These are phyloP conservation scores for Mucor mucedo DNA, from an alignment of 371 early-diverging fungal species.

Conservation along the genomic window DNA sequence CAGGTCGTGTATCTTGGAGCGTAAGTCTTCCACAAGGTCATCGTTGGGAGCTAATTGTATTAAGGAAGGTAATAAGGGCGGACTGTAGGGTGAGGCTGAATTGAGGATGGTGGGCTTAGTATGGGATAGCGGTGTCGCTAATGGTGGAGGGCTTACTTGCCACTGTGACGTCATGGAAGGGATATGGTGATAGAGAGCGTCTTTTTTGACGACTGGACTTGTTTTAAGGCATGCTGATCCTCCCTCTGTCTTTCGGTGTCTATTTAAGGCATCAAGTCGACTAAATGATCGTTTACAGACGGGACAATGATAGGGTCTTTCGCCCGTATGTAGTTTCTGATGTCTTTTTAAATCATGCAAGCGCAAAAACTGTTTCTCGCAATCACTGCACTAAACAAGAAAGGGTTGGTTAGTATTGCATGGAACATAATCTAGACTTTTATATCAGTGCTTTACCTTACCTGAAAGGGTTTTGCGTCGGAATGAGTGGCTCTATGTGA, in stretches of 20 bases:
- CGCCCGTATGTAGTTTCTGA: conserved; percentile 77
- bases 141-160: conserved; percentile 16
- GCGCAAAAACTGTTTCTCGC: conserved; percentile 61
- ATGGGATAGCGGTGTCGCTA: background rate
- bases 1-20: conserved; percentile 27
- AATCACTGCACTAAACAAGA: conserved; percentile 39
- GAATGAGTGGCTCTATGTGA: conserved; percentile 55
- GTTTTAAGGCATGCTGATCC: conserved; percentile 30
- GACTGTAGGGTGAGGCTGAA: conserved; percentile 9
- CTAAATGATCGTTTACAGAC: conserved; percentile 66
- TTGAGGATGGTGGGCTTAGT: conserved; percentile 2
- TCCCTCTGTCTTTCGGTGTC: conserved; percentile 71
- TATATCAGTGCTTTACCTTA: conserved; percentile 12
- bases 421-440: too few relatives aligned
- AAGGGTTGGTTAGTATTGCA: background rate
- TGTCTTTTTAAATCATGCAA: conserved; percentile 81
- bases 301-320: conserved; percentile 62
- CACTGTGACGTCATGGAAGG: conserved; percentile 37
- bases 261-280: conserved; percentile 72
- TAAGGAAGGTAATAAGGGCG: conserved; percentile 16
- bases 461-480: conserved; percentile 50
- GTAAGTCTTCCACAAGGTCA: conserved; percentile 23
- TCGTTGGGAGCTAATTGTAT: conserved; percentile 4
- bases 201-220: background rate
- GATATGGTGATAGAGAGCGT: background rate